Base-by-base conservation (phyloP, 768 basidiomycete species). In the Mycena filopes region DNA sequence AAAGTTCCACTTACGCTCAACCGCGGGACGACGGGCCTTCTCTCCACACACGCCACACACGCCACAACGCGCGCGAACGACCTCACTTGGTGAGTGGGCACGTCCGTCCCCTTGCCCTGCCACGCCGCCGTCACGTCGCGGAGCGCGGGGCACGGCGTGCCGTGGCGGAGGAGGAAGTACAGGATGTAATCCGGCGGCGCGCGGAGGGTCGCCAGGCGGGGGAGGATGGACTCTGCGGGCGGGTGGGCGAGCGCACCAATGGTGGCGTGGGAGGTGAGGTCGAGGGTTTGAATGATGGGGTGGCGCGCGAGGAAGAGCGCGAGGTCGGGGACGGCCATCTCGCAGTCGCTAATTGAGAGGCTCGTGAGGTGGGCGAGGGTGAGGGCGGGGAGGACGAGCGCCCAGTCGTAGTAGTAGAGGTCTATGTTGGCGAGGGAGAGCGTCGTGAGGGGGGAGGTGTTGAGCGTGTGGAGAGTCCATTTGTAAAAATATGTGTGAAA, bases 151-250 rank as follows among this genome's bases (percentile, higher is more conserved):
- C n/a, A n/a, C n/a, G n/a, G n/a, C n/a, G n/a, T n/a, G n/a, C n/a
- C n/a, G n/a, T n/a, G n/a, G n/a, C n/a, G n/a, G n/a, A n/a, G n/a
- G 38, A 59, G 55, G 26, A 63, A 59, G 29, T 67, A 60, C 13
- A 66, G 55, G 1, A 63, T 28, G 46, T 59, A 67, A 29, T 63
- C 66, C n/a, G 66, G 56, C 36, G 50, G 29, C n/a, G 60, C 66
- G 12, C n/a, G 29, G 20, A 63, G 10, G 16, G 11, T 25, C 21
- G 5, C 3, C 5, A 63, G 46, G 55, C 28, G 46, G 11, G 60
- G 61, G 41, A 63, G 56, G 8, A 53, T 6, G 20, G 11, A 10
- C n/a, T 20, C 10, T 5, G 50, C 20, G 10, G 29, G 8, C 12
- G 12, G 18, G 1, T 55, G 47, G 6, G 11, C n/a, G 12, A 67